These are phyloP conservation scores for Dryas octopetala DNA, from an alignment of 306 rosid genomes.

Conservation along the genomic window DNA sequence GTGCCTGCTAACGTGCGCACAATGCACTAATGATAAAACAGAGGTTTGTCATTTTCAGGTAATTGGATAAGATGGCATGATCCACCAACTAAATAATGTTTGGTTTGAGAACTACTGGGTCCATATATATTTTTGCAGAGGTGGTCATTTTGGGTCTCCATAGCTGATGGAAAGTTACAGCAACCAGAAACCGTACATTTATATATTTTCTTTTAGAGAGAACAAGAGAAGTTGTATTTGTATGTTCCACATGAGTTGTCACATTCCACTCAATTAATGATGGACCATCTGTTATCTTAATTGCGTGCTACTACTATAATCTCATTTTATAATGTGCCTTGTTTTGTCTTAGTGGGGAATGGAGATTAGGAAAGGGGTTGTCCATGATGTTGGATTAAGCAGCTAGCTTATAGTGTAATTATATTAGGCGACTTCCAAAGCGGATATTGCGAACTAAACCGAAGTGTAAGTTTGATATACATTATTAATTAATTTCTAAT, in stretches of 20 bases:
- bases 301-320: not conserved
- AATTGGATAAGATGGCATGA: slow-evolving; percentile 30
- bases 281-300: not conserved
- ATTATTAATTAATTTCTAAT: no score
- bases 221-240: not conserved
- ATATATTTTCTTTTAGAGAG: not conserved
- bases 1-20: slow-evolving; percentile 20
- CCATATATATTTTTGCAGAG: slow-evolving; percentile 4
- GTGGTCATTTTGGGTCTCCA: slow-evolving; percentile 19
- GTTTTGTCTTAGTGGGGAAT: not conserved
- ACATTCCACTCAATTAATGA: not conserved
- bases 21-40: slow-evolving; percentile 7
- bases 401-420: no score
- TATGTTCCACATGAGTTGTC: slow-evolving; percentile 13
- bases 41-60: not conserved
- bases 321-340: not conserved
- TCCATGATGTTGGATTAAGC: no score
- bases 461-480: no score
- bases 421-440: no score
- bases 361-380: not conserved
- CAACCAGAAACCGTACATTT: slow-evolving; percentile 26
- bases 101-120: slow-evolving; percentile 23
- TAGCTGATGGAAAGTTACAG: slow-evolving; percentile 26
- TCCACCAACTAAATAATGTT: slow-evolving; percentile 19
- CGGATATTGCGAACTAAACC: no score